Conservation (phyloP, 257 asterid genomes). For the Gynochthodes officinalis region DNA sequence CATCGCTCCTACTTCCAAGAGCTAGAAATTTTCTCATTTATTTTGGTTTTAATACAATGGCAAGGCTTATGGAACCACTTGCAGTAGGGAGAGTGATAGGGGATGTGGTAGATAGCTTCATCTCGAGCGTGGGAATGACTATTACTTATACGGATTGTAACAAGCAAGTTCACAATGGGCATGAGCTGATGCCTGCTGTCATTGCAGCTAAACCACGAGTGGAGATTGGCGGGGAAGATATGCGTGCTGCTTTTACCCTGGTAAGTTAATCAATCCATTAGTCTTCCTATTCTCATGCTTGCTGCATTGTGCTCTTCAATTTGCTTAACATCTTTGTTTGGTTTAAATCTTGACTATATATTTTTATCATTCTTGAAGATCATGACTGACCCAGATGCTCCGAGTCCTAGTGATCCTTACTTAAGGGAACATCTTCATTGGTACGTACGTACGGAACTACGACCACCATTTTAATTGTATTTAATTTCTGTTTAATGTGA, state of each 20-base stretch:
- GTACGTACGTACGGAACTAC: constrained; percentile 36
- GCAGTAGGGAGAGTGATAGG: constrained; percentile 73
- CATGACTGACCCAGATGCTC: constrained; percentile 92
- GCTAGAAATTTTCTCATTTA: too few relatives aligned
- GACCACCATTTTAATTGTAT: not conserved
- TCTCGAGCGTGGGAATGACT: constrained; percentile 54
- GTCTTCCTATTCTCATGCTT: too few relatives aligned
- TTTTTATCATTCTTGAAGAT: constrained; percentile 46
- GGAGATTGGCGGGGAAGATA: constrained; percentile 82
- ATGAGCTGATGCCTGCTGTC: constrained; percentile 73
- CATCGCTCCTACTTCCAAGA: too few relatives aligned
- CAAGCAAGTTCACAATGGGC: constrained; percentile 69
- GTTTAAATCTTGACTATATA: not conserved
- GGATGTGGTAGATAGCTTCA: constrained; percentile 73
- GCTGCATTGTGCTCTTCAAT: not conserved
- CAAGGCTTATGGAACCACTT: constrained; percentile 52
- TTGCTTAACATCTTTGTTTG: not conserved
- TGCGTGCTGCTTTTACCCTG: constrained; percentile 83
- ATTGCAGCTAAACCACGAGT: constrained; percentile 59
- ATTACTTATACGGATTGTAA: constrained; percentile 41
- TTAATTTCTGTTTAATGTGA: too few relatives aligned
- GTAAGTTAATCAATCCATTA: constrained; percentile 37
- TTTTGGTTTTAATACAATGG: too few relatives aligned
- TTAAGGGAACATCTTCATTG: constrained; percentile 91
- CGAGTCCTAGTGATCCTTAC: constrained; percentile 88